These are phyloP conservation scores for Comarum palustre DNA, from an alignment of 306 rosid genomes.

Conservation along the genomic window DNA sequence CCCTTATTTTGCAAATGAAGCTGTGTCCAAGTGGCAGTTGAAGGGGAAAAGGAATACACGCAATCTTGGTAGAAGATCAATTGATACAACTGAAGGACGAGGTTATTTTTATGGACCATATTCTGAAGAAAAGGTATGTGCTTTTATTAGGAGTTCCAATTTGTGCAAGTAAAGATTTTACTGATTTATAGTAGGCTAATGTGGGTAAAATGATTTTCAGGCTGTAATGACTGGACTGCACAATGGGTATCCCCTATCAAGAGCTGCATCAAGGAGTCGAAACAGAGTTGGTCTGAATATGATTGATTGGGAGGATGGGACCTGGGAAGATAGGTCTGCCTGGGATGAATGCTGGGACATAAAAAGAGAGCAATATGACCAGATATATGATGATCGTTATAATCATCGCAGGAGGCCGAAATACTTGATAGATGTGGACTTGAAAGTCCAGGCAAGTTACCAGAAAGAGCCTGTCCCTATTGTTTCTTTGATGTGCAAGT, in stretches of 20 bases:
- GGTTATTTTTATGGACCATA: constrained; percentile 47
- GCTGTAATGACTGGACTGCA: constrained; percentile 46
- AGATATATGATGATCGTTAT: constrained; percentile 38
- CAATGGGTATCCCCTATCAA: constrained; percentile 53
- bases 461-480: constrained; percentile 84
- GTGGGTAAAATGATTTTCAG: constrained; percentile 25
- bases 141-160: constrained; percentile 31
- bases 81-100: constrained; percentile 43
- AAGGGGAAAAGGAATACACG: constrained; percentile 91
- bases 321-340: constrained; percentile 64
- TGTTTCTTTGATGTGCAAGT: constrained; percentile 82
- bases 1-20: constrained; percentile 53
- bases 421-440: constrained; percentile 70
- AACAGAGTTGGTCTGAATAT: constrained; percentile 34
- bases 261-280: constrained; percentile 43
- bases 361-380: constrained; percentile 44
- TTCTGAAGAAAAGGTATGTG: constrained; percentile 47
- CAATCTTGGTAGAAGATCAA: constrained; percentile 57
- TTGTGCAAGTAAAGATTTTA: constrained; percentile 31
- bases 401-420: constrained; percentile 53
- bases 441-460: constrained; percentile 87
- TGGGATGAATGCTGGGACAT: constrained; percentile 57
- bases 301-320: constrained; percentile 65
- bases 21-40: constrained; percentile 92
- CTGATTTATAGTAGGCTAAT: constrained; percentile 44